A percentile compares a stretch with the other conserved stretches of the same genome.
These are phyloP conservation scores for Chenopodium album DNA, from an alignment of 148 eudicot genomes.

Conservation along the genomic window DNA sequence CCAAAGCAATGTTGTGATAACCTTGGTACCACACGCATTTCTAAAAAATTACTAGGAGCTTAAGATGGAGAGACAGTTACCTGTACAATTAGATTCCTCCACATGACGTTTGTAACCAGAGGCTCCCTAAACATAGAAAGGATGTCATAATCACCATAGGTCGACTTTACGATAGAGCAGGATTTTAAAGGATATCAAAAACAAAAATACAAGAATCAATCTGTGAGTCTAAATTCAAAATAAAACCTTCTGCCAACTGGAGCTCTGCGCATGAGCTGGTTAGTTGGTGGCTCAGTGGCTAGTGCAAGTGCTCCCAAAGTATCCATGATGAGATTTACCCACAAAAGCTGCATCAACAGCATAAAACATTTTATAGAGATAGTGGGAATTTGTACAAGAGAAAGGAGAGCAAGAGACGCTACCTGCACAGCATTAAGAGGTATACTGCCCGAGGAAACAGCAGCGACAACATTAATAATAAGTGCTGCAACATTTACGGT, in stretches of 20 bases:
- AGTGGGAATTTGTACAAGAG: not conserved
- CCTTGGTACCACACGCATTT: not conserved
- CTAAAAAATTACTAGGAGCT: not conserved
- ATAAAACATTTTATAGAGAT: not conserved
- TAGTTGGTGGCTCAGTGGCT: constrained; percentile 96
- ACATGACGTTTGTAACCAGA: constrained; percentile 95
- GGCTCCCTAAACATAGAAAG: constrained; percentile 67
- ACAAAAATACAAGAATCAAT: not conserved
- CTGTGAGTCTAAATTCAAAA: not conserved
- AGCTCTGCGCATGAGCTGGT: constrained; percentile 79
- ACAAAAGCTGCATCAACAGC: constrained; percentile 62
- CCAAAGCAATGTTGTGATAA: not conserved
- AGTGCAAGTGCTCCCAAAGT: constrained; percentile 94
- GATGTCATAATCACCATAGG: not conserved
- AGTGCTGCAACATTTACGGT: constrained; percentile 96
- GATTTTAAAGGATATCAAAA: not conserved
- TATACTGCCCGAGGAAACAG: constrained; percentile 76
- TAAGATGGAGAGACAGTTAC: constrained; percentile 26
- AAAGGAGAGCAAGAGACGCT: constrained; percentile 3
- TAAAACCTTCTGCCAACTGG: constrained; percentile 87
- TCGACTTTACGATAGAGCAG: not conserved
- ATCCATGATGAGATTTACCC: constrained; percentile 98
- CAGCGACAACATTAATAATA: constrained; percentile 83
- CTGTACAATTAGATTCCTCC: constrained; percentile 93
- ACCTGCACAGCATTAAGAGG: constrained; percentile 94